Evolutionary conservation across 352 stramenopile species (phyloP).

Genomic region (Elongisporangium senticosum): DNA sequence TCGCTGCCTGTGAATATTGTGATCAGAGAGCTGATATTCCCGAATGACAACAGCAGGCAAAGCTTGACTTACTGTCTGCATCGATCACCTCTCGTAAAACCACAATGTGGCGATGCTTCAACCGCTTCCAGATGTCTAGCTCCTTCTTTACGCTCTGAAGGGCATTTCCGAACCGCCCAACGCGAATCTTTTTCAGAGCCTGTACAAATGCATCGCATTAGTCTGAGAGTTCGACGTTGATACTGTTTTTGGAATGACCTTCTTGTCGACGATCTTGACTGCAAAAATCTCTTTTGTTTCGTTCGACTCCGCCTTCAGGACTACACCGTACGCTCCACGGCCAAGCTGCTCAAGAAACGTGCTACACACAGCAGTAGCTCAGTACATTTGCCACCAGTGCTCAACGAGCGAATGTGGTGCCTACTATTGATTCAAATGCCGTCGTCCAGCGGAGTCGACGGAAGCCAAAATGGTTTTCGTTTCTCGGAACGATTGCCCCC

Average conservation of each 20-base stretch:
- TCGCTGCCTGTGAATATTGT: constrained; percentile 40
- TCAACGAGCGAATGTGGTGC: constrained; percentile 8
- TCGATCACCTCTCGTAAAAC: constrained; percentile 95
- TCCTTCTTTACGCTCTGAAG: constrained; percentile 88
- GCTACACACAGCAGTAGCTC: constrained; percentile 14
- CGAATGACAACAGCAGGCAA: neutral
- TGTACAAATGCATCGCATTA: neutral
- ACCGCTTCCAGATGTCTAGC: constrained; percentile 95
- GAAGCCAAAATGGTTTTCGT: constrained; percentile 44
- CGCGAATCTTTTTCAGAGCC: constrained; percentile 57
- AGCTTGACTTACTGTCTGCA: constrained; percentile 50
- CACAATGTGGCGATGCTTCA: constrained; percentile 94
- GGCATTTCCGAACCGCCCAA: constrained; percentile 69
- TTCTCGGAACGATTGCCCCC: constrained; percentile 63
- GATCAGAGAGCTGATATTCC: neutral
- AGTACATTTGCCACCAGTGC: neutral
- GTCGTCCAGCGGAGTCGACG: constrained; percentile 44
- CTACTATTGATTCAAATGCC: constrained; percentile 76
- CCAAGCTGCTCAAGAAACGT: constrained; percentile 71
- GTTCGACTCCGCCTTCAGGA: constrained; percentile 60
- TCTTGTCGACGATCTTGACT: constrained; percentile 76
- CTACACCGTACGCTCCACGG: constrained; percentile 64
- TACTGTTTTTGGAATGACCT: constrained; percentile 6
- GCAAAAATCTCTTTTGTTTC: constrained; percentile 70
- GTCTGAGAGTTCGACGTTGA: neutral